phyloP scores from a whole-genome alignment of 2,329 filamentous ascomycete genomes.

The Neofusicoccum sp. region DNA sequence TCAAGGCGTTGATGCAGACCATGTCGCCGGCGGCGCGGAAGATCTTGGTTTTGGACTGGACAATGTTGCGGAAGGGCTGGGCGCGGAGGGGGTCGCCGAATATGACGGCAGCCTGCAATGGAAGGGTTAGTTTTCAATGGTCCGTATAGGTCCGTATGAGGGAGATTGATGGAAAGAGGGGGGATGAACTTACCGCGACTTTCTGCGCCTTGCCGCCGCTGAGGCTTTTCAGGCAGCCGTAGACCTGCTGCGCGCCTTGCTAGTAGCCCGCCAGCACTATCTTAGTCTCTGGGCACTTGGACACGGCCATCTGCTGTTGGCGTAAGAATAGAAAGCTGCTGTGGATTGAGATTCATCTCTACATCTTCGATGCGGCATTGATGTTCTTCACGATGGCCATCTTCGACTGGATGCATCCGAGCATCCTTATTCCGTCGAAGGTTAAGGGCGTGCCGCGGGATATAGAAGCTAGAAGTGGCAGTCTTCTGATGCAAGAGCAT shows the following conservation, averaged over 20 bases:
- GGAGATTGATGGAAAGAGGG: neutral
- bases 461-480: too few species aligned
- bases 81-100: slow-evolving; percentile 42
- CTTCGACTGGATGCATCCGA: too few species aligned
- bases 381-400: too few species aligned
- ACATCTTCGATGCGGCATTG: too few species aligned
- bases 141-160: too few species aligned
- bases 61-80: slow-evolving; percentile 10
- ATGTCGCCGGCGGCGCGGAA: slow-evolving; percentile 14
- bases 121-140: too few species aligned
- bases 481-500: too few species aligned
- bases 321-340: slow-evolving; percentile 32
- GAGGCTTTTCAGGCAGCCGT: slow-evolving; percentile 22
- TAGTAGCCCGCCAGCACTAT: slow-evolving; percentile 52
- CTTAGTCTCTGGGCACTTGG: slow-evolving; percentile 49
- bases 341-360: slow-evolving; percentile 25
- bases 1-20: slow-evolving; percentile 6
- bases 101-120: slow-evolving; percentile 31
- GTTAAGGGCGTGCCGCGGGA: too few species aligned
- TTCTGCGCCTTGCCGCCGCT: neutral
- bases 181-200: slow-evolving; percentile 12
- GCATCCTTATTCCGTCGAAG: too few species aligned
- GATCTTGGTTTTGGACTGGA: slow-evolving; percentile 7
- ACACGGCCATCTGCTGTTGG: slow-evolving; percentile 35
- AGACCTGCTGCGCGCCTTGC: slow-evolving; percentile 39